Base-by-base conservation (phyloP, 768 basidiomycete genomes). In the Lentinus tigrinus region DNA sequence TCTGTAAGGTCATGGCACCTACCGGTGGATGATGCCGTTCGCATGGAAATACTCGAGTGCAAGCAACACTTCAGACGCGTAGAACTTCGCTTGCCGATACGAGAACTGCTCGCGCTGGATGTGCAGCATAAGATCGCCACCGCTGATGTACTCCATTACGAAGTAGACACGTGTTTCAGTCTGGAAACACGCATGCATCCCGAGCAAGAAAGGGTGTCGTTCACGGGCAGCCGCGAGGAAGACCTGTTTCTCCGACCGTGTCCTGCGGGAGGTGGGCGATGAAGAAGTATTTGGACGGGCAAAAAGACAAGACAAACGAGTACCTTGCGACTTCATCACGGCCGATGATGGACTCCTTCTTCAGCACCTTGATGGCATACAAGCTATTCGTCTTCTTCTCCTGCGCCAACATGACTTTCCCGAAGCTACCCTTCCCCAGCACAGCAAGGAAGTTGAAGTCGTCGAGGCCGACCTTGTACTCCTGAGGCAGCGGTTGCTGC, bases 281-380 rank as follows among this genome's bases (percentile, higher is more conserved):
- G 10, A 11, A 8, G 14, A n/a, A n/a, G n/a, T n/a, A n/a, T n/a
- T n/a, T n/a, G n/a, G n/a, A n/a, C n/a, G n/a, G n/a, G n/a, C n/a
- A n/a, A 43, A 8, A 21, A 43, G 17, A 46, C 21, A n/a, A 19
- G 13, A 43, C 54, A 17, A 31, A 38, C 48, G 57, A 81, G 55
- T 64, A 96, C 96, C 95, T 97, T 75, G 98, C 97, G 3, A 99
- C 95, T 79, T 98, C 97, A 73, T 99, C 97, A 60, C 98, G 98
- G 72, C 98, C 97, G 67, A 99, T 98, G 72, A 99, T 98, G 70
- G 98, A 98, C 75, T 98, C 97, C 72, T 99, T 99, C 82, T 99
- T 99, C 71, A 99, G 71, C n/a, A 99, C 97, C 75, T 99, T 99
- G 80, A 99, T 98, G n/a, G 97, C 97, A 70, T 91, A 98, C 55